Evolutionary conservation across 768 basidiomycete species (phyloP), one percentile per base, ranked within the genome.

Genomic region (Mycena galericulata): DNA sequence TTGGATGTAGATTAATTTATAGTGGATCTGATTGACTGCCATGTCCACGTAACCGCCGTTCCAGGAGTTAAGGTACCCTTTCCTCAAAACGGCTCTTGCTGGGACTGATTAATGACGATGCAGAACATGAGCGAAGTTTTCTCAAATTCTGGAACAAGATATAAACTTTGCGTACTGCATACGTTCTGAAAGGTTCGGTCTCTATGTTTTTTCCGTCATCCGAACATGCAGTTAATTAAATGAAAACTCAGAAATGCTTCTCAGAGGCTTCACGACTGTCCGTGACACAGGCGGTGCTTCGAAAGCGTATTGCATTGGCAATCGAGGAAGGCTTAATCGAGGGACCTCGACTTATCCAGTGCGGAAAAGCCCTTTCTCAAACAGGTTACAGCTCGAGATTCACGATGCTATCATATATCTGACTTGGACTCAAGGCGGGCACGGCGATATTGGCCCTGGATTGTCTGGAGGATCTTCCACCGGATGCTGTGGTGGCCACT

Each of bases 1-100:
- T 29, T 14, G 29, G 57, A 11, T n/a, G 30, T 4, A 9, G 49
- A 1, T 20, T 24, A 22, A 8, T 34, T 15, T n/a, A 15, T 43
- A 79, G 78, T 22, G 84, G 84, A n/a, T 2, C 73, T 84, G n/a
- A 81, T 85, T 54, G 84, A 85, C 73, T 79, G 79, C 47, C 84
- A 85, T 74, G 83, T 84, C 1, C 84, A 85, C 65, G 78, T 82
- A 57, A 80, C 80, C 1, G 83, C 82, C 6, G 78, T 80, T 1
- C 82, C 83, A 0, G 84, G 84, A 45, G 78, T 79, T 7, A 72
- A 73, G 65, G 73, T 72, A 24, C 18, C 22, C 49, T 17, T 15
- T 34, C 24, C 34, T 47, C 36, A 26, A 29, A 49, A 18, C 12
- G 24, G 20, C 27, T 27, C 36, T 24, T 20, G 18, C 9, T 29